Conservation (phyloP, 2,329 filamentous ascomycete genomes). For the Mollisia scopiformis region DNA sequence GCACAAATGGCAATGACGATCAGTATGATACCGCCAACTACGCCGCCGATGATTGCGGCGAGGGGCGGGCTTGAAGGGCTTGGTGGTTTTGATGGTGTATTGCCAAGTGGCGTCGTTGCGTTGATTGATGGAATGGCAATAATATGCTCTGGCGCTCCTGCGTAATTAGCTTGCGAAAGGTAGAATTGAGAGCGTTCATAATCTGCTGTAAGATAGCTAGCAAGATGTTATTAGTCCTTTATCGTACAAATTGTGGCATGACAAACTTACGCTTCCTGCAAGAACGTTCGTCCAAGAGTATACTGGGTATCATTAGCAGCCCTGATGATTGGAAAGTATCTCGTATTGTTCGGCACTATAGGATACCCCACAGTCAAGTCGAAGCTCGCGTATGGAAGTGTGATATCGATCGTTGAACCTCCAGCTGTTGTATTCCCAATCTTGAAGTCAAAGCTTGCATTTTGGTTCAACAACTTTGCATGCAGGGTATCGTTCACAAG, state of each 20-base stretch:
- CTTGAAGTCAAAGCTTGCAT: constrained; percentile 35
- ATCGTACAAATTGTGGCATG: too few relatives aligned
- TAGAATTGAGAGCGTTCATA: background rate
- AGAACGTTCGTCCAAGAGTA: constrained; percentile 31
- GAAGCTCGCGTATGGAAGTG: constrained; percentile 33
- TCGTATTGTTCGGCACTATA: constrained; percentile 13
- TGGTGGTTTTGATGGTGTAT: background rate
- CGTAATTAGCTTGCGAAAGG: background rate
- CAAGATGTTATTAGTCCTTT: too few relatives aligned
- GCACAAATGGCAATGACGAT: background rate
- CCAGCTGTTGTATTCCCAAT: constrained; percentile 18
- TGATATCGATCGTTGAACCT: constrained; percentile 21
- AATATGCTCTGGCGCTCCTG: too few relatives aligned
- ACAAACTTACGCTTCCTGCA: constrained; percentile 37
- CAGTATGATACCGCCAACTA: background rate
- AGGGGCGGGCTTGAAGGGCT: background rate
- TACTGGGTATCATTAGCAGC: constrained; percentile 28
- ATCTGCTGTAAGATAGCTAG: constrained; percentile 1
- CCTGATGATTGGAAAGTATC: constrained; percentile 32
- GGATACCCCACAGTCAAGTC: constrained; percentile 31
- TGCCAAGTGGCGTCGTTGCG: too few relatives aligned
- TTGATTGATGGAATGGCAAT: too few relatives aligned
- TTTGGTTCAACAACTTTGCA: constrained; percentile 24
- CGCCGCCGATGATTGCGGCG: background rate
- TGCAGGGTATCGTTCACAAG: constrained; percentile 35